Conservation (phyloP, 148 eudicot species). For the Nyssa sinensis region DNA sequence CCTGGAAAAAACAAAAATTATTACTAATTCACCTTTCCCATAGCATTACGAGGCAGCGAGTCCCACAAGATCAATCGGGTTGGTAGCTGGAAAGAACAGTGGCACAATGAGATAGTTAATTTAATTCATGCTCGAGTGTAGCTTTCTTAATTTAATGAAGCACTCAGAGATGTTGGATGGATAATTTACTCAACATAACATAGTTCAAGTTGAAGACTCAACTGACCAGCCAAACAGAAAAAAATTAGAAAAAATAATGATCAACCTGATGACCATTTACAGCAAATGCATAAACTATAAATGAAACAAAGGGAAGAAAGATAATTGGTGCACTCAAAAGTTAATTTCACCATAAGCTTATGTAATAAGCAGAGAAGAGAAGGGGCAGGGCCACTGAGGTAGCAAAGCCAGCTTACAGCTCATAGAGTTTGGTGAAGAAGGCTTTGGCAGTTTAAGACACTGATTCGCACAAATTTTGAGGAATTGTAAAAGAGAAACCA, state of each 20-base stretch:
- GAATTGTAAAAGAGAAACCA: too few relatives aligned
- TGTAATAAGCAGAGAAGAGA: neutral
- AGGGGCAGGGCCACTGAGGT: too few relatives aligned
- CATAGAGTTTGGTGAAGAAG: neutral
- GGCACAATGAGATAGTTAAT: neutral
- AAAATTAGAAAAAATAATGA: too few relatives aligned
- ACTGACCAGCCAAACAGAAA: too few relatives aligned
- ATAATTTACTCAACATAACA: too few relatives aligned
- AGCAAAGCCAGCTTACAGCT: neutral
- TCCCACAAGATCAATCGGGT: slow-evolving; percentile 81
- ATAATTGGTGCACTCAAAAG: neutral
- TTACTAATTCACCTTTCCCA: slow-evolving; percentile 84
- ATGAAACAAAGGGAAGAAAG: neutral
- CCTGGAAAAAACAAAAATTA: neutral
- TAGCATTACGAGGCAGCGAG: slow-evolving; percentile 89
- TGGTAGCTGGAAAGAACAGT: slow-evolving; percentile 57
- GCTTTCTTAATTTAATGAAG: neutral
- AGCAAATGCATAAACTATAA: too few relatives aligned
- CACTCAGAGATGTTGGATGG: neutral
- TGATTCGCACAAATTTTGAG: too few relatives aligned
- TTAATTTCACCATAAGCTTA: neutral
- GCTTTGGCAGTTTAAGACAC: neutral
- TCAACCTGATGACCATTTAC: too few relatives aligned
- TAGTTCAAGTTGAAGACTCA: too few relatives aligned
- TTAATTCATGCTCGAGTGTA: neutral